Percentiles rank a stretch among this genome's conserved stretches.
These are phyloP conservation scores for Drechmeria coniospora DNA, from an alignment of 2,329 filamentous ascomycete species.

Conservation along the genomic window DNA sequence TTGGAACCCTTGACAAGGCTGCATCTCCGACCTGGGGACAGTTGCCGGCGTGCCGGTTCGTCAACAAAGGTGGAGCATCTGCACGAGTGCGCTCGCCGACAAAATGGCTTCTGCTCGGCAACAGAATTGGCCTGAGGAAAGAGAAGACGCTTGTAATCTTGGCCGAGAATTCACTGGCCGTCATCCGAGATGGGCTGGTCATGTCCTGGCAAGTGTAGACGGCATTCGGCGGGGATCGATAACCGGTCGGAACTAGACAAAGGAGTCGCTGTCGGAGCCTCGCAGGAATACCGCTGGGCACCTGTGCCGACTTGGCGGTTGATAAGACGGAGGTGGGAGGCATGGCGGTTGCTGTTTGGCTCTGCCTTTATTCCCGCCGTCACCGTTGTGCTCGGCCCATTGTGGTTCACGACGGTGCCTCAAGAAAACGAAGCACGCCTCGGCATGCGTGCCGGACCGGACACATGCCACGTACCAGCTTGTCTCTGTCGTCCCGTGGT, in stretches of 20 bases:
- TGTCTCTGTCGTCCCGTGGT: too few relatives aligned
- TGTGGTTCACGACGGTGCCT: too few relatives aligned
- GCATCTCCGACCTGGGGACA: constrained; percentile 43
- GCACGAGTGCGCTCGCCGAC: too few relatives aligned
- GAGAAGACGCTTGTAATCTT: constrained; percentile 37
- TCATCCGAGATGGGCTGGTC: constrained; percentile 36
- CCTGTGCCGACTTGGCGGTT: constrained; percentile 48
- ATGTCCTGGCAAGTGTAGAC: constrained; percentile 42
- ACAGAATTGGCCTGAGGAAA: constrained; percentile 42
- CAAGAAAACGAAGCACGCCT: too few relatives aligned
- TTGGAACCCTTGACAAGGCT: constrained; percentile 45
- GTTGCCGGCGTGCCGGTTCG: constrained; percentile 37
- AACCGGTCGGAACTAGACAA: too few relatives aligned
- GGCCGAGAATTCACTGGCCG: constrained; percentile 34
- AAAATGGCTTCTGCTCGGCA: constrained; percentile 28
- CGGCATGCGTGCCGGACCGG: too few relatives aligned
- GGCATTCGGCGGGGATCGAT: constrained; percentile 29
- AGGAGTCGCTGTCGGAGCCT: too few relatives aligned
- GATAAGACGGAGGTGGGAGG: constrained; percentile 39
- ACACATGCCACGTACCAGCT: too few relatives aligned
- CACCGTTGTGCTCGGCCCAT: constrained; percentile 40
- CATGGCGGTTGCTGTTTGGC: constrained; percentile 49
- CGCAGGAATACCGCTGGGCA: constrained; percentile 48
- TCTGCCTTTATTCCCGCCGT: constrained; percentile 51
- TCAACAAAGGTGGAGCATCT: not conserved